Conservation (phyloP, 768 basidiomycete genomes). For the Boletellus ananiceps region DNA sequence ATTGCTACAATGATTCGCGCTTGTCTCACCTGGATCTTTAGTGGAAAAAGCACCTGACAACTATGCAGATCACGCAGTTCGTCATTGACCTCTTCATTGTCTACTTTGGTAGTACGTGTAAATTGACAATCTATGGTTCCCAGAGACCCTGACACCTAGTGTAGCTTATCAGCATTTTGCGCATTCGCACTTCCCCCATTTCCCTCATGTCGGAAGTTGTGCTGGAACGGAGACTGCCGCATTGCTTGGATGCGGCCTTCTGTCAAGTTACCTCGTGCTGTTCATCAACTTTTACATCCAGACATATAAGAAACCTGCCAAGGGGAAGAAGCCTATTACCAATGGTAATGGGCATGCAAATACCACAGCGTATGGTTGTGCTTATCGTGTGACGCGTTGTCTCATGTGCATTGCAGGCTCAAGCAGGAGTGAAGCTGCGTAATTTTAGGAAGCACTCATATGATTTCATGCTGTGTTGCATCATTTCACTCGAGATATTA, state of each 20-base stretch:
- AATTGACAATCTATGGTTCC: background rate
- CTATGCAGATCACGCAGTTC: constrained; percentile 96
- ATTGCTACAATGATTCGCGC: background rate
- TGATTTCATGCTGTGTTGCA: constrained; percentile 11
- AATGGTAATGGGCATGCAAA: constrained; percentile 47
- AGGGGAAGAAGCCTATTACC: constrained; percentile 28
- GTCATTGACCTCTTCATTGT: constrained; percentile 86
- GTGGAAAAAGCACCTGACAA: constrained; percentile 99
- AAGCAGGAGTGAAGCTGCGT: constrained; percentile 31
- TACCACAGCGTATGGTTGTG: constrained; percentile 27
- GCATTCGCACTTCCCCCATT: constrained; percentile 49
- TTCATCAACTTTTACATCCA: constrained; percentile 95
- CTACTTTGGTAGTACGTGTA: constrained; percentile 88
- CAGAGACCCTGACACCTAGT: constrained; percentile 5
- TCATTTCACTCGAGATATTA: constrained; percentile 3
- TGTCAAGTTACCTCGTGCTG: constrained; percentile 87
- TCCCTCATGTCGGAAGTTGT: constrained; percentile 79
- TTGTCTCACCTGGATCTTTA: constrained; percentile 27
- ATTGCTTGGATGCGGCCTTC: constrained; percentile 79
- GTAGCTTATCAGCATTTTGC: constrained; percentile 81
- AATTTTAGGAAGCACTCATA: background rate
- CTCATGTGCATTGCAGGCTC: constrained; percentile 21
- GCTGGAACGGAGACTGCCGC: constrained; percentile 88
- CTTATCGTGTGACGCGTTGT: background rate
- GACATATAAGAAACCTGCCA: constrained; percentile 68